Conservation (phyloP, 495 filamentous ascomycete genomes). For the Neurospora tetrasperma region DNA sequence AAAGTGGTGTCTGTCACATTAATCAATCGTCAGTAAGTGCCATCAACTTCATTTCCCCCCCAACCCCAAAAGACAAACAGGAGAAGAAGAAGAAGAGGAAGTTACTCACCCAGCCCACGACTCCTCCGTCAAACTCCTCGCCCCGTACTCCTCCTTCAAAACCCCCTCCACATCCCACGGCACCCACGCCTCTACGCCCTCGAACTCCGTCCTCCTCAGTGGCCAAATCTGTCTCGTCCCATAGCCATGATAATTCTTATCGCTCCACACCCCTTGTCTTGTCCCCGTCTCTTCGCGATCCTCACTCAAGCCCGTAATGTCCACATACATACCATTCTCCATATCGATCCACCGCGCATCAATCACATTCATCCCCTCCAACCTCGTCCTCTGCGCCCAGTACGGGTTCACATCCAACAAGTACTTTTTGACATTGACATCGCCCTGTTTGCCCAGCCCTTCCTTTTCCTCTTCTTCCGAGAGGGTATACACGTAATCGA, state of each 20-base stretch:
- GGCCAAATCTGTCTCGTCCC: constrained; percentile 65
- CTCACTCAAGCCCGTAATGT: constrained; percentile 73
- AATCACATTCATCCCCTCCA: constrained; percentile 68
- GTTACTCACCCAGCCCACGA: constrained; percentile 49
- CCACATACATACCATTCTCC: constrained; percentile 69
- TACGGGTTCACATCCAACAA: constrained; percentile 74
- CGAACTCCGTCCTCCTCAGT: constrained; percentile 65
- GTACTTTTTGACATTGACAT: constrained; percentile 33
- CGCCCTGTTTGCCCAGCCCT: background rate
- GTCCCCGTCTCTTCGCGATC: constrained; percentile 32
- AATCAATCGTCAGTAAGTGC: background rate
- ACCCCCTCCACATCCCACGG: constrained; percentile 67
- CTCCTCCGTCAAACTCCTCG: constrained; percentile 50
- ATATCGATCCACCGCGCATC: constrained; percentile 80
- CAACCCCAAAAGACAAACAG: background rate
- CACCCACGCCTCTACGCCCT: constrained; percentile 62
- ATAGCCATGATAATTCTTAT: constrained; percentile 75
- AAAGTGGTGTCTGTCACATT: background rate
- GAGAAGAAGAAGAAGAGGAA: background rate
- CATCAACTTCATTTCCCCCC: background rate
- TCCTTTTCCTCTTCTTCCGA: background rate
- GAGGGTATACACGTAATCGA: constrained; percentile 40
- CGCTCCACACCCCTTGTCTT: constrained; percentile 49
- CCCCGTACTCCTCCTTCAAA: constrained; percentile 65
- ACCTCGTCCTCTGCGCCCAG: constrained; percentile 45